phyloP scores from a whole-genome alignment of 2,329 filamentous ascomycete genomes.

The Xylariaceae sp. region DNA sequence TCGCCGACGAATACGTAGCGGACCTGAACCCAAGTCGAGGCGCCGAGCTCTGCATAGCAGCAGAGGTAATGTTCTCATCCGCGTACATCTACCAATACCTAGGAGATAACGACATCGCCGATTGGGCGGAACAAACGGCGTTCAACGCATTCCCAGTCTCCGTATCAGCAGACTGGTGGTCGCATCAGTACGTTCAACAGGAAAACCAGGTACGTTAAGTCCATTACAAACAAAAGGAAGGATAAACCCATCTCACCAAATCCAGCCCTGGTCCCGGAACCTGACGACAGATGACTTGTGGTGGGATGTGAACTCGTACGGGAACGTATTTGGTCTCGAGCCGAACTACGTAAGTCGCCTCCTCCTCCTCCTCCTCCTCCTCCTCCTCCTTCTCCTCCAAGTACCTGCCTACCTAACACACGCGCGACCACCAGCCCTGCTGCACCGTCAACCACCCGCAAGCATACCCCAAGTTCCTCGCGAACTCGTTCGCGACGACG shows the following conservation, averaged over 20 bases:
- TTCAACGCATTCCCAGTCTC: conserved; percentile 57
- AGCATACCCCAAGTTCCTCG: conserved; percentile 55
- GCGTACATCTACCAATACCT: conserved; percentile 31
- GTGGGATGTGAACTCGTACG: conserved; percentile 47
- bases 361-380: neutral
- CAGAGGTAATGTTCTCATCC: conserved; percentile 30
- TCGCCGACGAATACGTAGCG: conserved; percentile 41
- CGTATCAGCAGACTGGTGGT: conserved; percentile 56
- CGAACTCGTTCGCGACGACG: conserved; percentile 46
- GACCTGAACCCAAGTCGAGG: conserved; percentile 38
- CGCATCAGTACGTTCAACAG: conserved; percentile 56
- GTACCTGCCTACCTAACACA: neutral
- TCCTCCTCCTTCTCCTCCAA: neutral
- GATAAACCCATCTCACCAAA: no score
- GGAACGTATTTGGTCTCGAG: conserved; percentile 52
- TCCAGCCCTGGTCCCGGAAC: conserved; percentile 45
- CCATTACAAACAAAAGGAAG: neutral
- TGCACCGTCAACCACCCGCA: conserved; percentile 60
- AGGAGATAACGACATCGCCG: conserved; percentile 42
- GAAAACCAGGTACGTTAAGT: conserved; percentile 46
- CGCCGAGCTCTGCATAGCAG: conserved; percentile 34
- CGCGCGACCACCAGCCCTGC: conserved; percentile 40
- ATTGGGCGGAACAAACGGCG: conserved; percentile 51
- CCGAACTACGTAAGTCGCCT: conserved; percentile 43
- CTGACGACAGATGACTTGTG: conserved; percentile 43